Percentiles rank a stretch among this genome's conserved stretches.
These are phyloP conservation scores for Anacardium occidentale DNA, from an alignment of 345 rosid species.

Conservation along the genomic window DNA sequence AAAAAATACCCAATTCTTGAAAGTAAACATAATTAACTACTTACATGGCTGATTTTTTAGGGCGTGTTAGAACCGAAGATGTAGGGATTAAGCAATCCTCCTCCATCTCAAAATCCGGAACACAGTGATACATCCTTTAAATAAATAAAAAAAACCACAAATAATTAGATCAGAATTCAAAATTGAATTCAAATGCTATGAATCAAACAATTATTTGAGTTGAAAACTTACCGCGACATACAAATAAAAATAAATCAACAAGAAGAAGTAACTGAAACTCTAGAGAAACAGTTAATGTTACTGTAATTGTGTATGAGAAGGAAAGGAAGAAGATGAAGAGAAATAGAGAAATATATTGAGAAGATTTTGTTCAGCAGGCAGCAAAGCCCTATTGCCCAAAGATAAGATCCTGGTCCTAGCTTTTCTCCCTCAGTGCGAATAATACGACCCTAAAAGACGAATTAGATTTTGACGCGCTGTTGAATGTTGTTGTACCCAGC, in stretches of 20 bases:
- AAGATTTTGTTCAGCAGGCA: constrained; percentile 27
- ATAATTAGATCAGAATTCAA: neutral
- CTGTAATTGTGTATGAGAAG: neutral
- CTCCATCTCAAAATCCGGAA: constrained; percentile 67
- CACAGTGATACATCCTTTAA: constrained; percentile 57
- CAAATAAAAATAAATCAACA: neutral
- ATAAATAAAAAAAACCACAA: no score
- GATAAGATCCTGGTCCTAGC: constrained; percentile 29
- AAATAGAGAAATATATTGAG: neutral
- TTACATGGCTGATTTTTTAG: constrained; percentile 48
- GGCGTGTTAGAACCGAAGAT: constrained; percentile 38
- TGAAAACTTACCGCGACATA: neutral
- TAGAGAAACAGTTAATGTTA: no score
- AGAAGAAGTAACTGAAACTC: neutral
- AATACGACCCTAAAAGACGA: constrained; percentile 34
- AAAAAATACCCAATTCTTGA: neutral
- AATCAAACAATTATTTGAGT: neutral
- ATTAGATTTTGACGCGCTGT: constrained; percentile 27
- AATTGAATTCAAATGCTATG: no score
- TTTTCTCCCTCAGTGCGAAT: constrained; percentile 23
- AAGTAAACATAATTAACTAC: neutral
- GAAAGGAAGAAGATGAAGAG: neutral
- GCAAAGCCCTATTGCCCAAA: constrained; percentile 12
- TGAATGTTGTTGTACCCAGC: neutral
- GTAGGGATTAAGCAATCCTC: constrained; percentile 43